A percentile compares a stretch with the other conserved stretches of the same genome.
Conservation (phyloP, 768 basidiomycete species). For the Tricholoma bakamatsutake region DNA sequence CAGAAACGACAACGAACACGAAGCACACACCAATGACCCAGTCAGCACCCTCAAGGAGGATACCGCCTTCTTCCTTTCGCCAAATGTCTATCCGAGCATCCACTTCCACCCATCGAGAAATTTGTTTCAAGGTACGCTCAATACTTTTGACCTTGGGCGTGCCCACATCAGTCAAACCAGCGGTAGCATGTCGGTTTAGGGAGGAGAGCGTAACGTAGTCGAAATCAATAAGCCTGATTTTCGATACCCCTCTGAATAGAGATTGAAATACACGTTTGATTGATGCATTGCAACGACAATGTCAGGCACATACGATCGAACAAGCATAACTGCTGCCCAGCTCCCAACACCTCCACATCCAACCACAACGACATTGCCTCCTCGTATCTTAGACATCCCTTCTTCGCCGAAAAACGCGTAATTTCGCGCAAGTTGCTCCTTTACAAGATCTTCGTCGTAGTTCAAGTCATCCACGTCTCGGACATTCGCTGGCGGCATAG, state of each 20-base stretch:
- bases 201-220: slow-evolving; percentile 95
- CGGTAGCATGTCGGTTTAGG: slow-evolving; percentile 91
- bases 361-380: slow-evolving; percentile 76
- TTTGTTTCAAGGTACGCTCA: slow-evolving; percentile 57
- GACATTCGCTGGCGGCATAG: slow-evolving; percentile 7
- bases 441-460: slow-evolving; percentile 78
- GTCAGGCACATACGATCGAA: slow-evolving; percentile 65
- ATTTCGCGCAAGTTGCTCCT: slow-evolving; percentile 89
- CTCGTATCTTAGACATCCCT: slow-evolving; percentile 72
- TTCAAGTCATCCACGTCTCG: slow-evolving; percentile 11
- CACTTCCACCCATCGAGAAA: slow-evolving; percentile 84
- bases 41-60: slow-evolving; percentile 75
- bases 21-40: slow-evolving; percentile 82
- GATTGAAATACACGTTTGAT: background rate
- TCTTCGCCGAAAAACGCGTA: slow-evolving; percentile 94
- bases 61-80: slow-evolving; percentile 74
- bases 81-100: slow-evolving; percentile 83
- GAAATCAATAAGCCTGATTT: slow-evolving; percentile 84
- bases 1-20: background rate
- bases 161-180: slow-evolving; percentile 84
- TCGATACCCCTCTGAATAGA: slow-evolving; percentile 58
- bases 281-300: background rate
- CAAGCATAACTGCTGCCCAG: slow-evolving; percentile 93
- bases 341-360: slow-evolving; percentile 97
- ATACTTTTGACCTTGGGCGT: slow-evolving; percentile 86